Conservation (phyloP, 176 grass and related monocot species). For the Pontederia crassipes region DNA sequence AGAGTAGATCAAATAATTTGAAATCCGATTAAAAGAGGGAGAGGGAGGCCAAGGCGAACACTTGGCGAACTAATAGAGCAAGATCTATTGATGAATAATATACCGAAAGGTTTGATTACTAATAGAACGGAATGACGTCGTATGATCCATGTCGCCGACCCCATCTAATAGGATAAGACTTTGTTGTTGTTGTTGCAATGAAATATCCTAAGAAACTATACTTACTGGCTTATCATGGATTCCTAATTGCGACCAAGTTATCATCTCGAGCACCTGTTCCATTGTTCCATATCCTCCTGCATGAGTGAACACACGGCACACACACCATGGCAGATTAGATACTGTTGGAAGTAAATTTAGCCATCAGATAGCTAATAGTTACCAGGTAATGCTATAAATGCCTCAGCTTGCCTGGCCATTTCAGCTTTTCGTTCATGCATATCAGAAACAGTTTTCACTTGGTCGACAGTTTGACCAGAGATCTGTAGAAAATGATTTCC, state of each 20-base stretch:
- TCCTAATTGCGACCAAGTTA: slow-evolving; percentile 94
- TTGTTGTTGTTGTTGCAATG: too few relatives aligned
- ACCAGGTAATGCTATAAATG: slow-evolving; percentile 96
- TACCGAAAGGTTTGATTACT: too few relatives aligned
- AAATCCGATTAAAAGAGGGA: too few relatives aligned
- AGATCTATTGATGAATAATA: too few relatives aligned
- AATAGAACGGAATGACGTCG: too few relatives aligned
- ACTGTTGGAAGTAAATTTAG: neutral
- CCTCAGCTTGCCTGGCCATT: slow-evolving; percentile 77
- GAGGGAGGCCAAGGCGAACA: too few relatives aligned
- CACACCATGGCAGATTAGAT: neutral
- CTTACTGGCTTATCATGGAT: slow-evolving; percentile 93
- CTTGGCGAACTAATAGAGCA: too few relatives aligned
- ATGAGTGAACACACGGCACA: neutral
- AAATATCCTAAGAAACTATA: slow-evolving; percentile 7
- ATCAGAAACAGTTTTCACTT: slow-evolving; percentile 63
- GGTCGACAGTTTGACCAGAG: slow-evolving; percentile 75
- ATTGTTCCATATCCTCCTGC: slow-evolving; percentile 97
- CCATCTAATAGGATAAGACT: too few relatives aligned
- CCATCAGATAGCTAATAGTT: neutral
- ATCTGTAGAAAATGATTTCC: slow-evolving; percentile 33
- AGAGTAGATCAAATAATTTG: too few relatives aligned
- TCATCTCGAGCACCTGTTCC: slow-evolving; percentile 98
- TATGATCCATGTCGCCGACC: too few relatives aligned
- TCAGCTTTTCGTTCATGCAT: slow-evolving; percentile 97